Percentiles rank a stretch among this genome's conserved stretches.
These are phyloP conservation scores for Fraxinus platypoda DNA, from an alignment of 305 asterid species.

Conservation along the genomic window DNA sequence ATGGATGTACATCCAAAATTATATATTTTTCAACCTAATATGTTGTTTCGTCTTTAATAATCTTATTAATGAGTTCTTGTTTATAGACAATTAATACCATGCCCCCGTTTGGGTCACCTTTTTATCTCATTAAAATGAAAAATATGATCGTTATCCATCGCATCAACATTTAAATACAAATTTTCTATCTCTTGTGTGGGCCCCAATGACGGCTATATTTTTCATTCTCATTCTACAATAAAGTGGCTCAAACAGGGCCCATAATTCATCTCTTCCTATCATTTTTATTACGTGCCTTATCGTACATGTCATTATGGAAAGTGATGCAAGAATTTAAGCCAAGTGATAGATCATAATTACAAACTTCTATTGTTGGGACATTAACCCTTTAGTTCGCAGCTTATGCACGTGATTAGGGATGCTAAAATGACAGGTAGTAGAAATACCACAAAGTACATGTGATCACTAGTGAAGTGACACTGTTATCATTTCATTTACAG, in stretches of 20 bases:
- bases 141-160: no score
- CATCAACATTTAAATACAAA: no score
- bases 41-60: neutral
- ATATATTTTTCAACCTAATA: neutral
- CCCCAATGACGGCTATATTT: no score
- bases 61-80: conserved; percentile 11
- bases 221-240: no score
- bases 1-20: neutral
- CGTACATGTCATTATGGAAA: neutral
- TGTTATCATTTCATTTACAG: conserved; percentile 3
- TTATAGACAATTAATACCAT: neutral
- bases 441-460: conserved; percentile 4
- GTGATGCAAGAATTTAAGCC: conserved; percentile 11
- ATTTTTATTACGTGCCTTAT: conserved; percentile 14
- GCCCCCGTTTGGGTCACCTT: no score
- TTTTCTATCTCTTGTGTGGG: no score
- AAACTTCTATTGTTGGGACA: neutral
- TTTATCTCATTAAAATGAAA: no score
- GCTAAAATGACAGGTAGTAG: neutral
- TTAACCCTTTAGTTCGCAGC: neutral
- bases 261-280: conserved; percentile 16
- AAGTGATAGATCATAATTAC: neutral
- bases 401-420: neutral
- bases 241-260: no score
- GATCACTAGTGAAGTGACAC: neutral